Evolutionary conservation across 1,284 basidiomycete species (phyloP).

Genomic region (Naganishia cerealis): DNA sequence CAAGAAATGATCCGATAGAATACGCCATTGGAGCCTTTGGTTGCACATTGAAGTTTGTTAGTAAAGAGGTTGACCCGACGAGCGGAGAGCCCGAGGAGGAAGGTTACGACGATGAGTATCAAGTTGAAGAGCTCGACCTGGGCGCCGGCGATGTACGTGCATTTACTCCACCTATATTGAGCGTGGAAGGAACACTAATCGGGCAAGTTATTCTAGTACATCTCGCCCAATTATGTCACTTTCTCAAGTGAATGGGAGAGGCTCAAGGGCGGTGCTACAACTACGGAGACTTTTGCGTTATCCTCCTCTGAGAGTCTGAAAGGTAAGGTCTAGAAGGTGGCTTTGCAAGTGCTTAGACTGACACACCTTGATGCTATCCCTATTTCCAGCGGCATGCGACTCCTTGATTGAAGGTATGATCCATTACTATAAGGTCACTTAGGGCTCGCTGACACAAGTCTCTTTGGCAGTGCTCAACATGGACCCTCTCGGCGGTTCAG

Average conservation of each 20-base stretch:
- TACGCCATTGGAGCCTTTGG: conserved; percentile 84
- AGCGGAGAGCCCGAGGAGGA: conserved; percentile 97
- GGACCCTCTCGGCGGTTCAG: conserved; percentile 89
- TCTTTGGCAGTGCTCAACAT: conserved; percentile 73
- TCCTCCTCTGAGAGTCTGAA: conserved; percentile 90
- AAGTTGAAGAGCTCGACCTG: conserved; percentile 91
- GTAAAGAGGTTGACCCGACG: conserved; percentile 94
- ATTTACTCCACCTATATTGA: background rate
- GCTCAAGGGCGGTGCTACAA: conserved; percentile 68
- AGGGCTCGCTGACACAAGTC: background rate
- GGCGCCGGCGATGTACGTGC: conserved; percentile 68
- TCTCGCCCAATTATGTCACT: conserved; percentile 85
- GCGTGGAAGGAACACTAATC: conserved; percentile 53
- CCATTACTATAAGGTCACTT: background rate
- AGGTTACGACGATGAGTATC: conserved; percentile 98
- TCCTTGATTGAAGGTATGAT: conserved; percentile 70
- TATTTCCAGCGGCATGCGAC: conserved; percentile 74
- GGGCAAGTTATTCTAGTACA: conserved; percentile 61
- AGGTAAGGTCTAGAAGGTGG: conserved; percentile 59
- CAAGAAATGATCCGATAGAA: conserved; percentile 70
- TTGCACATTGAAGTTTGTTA: conserved; percentile 92
- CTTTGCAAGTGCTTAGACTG: conserved; percentile 27
- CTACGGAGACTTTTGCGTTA: conserved; percentile 91
- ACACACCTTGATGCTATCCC: conserved; percentile 17
- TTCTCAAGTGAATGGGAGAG: conserved; percentile 95